Conservation (phyloP, 2,329 filamentous ascomycete genomes). For the Paraconiothyrium sp. region DNA sequence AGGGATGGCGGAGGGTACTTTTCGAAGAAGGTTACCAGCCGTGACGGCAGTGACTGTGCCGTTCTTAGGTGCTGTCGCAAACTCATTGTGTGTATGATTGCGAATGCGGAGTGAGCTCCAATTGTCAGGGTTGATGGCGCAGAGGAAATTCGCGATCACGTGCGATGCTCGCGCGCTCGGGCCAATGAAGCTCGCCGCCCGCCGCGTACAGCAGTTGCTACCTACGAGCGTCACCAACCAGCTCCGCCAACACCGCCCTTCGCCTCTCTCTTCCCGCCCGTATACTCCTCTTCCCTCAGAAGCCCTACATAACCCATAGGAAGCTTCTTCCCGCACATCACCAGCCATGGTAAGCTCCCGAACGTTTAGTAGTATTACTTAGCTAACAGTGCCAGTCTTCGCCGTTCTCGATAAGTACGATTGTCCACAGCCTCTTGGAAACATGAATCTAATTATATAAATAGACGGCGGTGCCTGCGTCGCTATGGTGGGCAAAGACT, state of each 20-base stretch:
- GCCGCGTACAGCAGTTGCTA: slow-evolving; percentile 24
- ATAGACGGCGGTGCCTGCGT: slow-evolving; percentile 90
- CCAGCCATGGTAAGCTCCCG: slow-evolving; percentile 51
- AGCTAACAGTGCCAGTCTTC: slow-evolving; percentile 71
- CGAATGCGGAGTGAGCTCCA: slow-evolving; percentile 13
- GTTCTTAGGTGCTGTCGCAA: slow-evolving; percentile 58
- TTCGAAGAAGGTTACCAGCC: slow-evolving; percentile 85
- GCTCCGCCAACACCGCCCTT: slow-evolving; percentile 24
- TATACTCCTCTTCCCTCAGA: slow-evolving; percentile 4
- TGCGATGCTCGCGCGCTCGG: slow-evolving; percentile 17
- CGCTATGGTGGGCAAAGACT: slow-evolving; percentile 99
- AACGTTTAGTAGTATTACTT: slow-evolving; percentile 17
- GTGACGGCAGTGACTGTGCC: slow-evolving; percentile 77
- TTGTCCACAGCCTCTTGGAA: slow-evolving; percentile 18
- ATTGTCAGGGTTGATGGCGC: slow-evolving; percentile 8
- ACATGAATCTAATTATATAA: slow-evolving; percentile 21
- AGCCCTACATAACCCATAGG: slow-evolving; percentile 8
- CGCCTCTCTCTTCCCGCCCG: slow-evolving; percentile 15
- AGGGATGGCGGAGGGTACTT: slow-evolving; percentile 78
- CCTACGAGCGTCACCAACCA: slow-evolving; percentile 29
- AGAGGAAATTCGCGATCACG: slow-evolving; percentile 27
- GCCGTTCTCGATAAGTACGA: slow-evolving; percentile 92
- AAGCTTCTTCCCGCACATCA: slow-evolving; percentile 19
- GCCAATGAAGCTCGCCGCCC: slow-evolving; percentile 1
- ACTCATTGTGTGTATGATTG: slow-evolving; percentile 33